These are phyloP conservation scores for Penicillium chermesinum DNA, from an alignment of 495 filamentous ascomycete genomes.

Conservation along the genomic window DNA sequence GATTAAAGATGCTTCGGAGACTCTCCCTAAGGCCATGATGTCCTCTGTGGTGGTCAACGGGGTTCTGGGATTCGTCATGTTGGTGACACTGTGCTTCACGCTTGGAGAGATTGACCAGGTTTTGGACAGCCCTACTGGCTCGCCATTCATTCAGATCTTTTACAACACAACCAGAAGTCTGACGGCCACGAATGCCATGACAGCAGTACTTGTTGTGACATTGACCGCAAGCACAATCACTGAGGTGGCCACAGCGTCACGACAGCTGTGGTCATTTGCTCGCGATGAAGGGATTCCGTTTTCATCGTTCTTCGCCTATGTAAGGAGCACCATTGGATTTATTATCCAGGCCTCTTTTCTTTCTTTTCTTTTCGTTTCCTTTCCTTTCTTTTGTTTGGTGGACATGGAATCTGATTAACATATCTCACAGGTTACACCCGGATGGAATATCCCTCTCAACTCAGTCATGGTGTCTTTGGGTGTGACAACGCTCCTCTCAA, in stretches of 20 bases:
- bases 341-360: no score
- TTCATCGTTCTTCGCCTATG: constrained; percentile 43
- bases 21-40: constrained; percentile 51
- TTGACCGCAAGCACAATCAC: constrained; percentile 35
- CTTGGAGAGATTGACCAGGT: constrained; percentile 41
- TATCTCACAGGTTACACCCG: constrained; percentile 36
- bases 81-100: constrained; percentile 45
- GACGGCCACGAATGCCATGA: constrained; percentile 36
- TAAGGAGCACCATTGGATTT: constrained; percentile 18
- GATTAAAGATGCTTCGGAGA: constrained; percentile 44
- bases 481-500: constrained; percentile 42
- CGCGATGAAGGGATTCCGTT: constrained; percentile 46
- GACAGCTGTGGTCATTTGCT: constrained; percentile 43
- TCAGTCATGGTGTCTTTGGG: constrained; percentile 43
- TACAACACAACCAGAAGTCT: constrained; percentile 41
- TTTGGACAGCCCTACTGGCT: constrained; percentile 35
- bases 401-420: constrained; percentile 3
- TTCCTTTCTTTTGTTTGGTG: neutral
- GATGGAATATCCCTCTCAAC: constrained; percentile 49
- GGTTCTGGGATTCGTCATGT: constrained; percentile 46
- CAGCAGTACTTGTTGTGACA: constrained; percentile 39
- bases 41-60: constrained; percentile 47
- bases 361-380: no score
- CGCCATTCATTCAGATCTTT: constrained; percentile 46
- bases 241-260: constrained; percentile 40